Conservation (phyloP, 768 basidiomycete genomes). For the Mycena belliarum region DNA sequence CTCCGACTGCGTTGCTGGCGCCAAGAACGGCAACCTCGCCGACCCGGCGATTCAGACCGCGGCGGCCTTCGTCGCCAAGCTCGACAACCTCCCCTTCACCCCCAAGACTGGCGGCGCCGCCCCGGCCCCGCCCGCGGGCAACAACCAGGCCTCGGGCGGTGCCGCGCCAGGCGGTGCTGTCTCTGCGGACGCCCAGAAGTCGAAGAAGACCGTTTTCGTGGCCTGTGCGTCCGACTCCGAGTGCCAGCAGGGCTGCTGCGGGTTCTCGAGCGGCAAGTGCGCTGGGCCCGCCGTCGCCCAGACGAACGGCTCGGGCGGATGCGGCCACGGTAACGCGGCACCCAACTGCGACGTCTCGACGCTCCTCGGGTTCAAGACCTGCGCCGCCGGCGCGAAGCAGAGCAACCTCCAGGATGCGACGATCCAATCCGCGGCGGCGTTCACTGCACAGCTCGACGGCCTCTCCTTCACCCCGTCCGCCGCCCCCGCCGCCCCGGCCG, state of each 20-base stretch:
- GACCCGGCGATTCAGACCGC: not conserved
- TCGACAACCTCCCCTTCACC: constrained; percentile 12
- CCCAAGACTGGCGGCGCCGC: not conserved
- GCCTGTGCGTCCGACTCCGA: constrained; percentile 23
- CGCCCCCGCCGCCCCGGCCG: not conserved
- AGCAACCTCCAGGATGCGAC: not conserved
- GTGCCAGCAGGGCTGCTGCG: constrained; percentile 26
- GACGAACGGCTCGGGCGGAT: constrained; percentile 25
- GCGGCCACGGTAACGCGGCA: constrained; percentile 19
- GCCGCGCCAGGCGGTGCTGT: too few relatives aligned
- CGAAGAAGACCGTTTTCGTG: constrained; percentile 19
- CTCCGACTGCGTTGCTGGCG: not conserved
- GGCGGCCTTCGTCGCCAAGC: constrained; percentile 1
- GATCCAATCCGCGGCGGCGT: not conserved
- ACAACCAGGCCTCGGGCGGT: not conserved
- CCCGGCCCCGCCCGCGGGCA: not conserved
- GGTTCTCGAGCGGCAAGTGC: constrained; percentile 25
- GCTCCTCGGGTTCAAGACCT: not conserved
- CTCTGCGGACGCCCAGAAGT: not conserved
- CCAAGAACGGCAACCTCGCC: not conserved
- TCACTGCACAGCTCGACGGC: not conserved
- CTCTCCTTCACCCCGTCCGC: not conserved
- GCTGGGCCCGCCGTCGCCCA: constrained; percentile 26
- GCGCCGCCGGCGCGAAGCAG: not conserved
- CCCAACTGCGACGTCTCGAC: constrained; percentile 24